Conservation (phyloP, 345 rosid genomes). For the Lepidium africanum region DNA sequence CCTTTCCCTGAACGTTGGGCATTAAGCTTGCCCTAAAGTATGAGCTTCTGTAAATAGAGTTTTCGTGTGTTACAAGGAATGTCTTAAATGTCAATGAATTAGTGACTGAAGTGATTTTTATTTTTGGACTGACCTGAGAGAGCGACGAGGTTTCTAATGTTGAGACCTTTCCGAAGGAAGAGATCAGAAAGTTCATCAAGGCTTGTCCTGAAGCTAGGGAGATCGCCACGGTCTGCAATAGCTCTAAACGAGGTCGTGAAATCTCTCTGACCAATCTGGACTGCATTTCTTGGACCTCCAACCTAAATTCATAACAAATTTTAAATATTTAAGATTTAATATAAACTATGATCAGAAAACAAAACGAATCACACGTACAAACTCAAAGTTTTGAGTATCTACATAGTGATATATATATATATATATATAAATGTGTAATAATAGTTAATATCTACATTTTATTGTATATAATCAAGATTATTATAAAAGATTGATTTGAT, state of each 20-base stretch:
- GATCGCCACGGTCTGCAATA: slow-evolving; percentile 29
- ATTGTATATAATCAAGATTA: background rate
- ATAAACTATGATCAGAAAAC: background rate
- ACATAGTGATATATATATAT: too few species aligned
- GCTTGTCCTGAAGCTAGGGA: slow-evolving; percentile 35
- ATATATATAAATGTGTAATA: too few species aligned
- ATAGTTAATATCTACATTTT: background rate
- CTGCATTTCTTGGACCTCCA: slow-evolving; percentile 46
- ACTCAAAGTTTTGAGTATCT: too few species aligned
- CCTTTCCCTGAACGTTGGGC: slow-evolving; percentile 34
- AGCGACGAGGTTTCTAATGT: slow-evolving; percentile 51
- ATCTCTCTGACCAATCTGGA: slow-evolving; percentile 45
- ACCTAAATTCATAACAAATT: slow-evolving; percentile 10
- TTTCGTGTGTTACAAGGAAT: slow-evolving; percentile 8
- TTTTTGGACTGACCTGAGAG: slow-evolving; percentile 33
- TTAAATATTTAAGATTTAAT: background rate
- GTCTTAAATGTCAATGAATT: background rate
- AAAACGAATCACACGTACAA: background rate
- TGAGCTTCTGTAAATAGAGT: slow-evolving; percentile 35
- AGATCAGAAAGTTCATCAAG: slow-evolving; percentile 31
- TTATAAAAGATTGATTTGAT: background rate
- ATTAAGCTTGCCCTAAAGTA: slow-evolving; percentile 51
- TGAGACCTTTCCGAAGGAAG: slow-evolving; percentile 41
- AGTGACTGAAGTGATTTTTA: background rate
- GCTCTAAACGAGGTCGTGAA: slow-evolving; percentile 34